A percentile compares a stretch with the other conserved stretches of the same genome.
Evolutionary conservation across 2,329 filamentous ascomycete species (phyloP).

Genomic region (Cercospora zeina): DNA sequence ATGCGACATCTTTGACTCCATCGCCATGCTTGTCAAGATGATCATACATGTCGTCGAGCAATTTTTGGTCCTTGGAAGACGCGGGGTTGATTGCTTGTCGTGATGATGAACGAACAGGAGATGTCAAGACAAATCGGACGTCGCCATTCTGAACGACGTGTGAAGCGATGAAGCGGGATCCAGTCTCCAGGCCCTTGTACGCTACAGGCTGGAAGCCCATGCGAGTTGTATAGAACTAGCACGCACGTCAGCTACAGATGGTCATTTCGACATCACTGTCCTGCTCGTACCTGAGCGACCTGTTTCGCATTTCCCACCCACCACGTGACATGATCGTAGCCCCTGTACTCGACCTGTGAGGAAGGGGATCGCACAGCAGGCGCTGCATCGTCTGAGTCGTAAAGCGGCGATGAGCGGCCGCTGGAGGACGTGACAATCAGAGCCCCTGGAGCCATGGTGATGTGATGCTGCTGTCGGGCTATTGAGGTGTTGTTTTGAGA

Average conservation of each 20-base stretch:
- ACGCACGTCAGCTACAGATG: background rate
- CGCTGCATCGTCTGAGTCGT: conserved; percentile 23
- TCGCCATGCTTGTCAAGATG: conserved; percentile 89
- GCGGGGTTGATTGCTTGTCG: conserved; percentile 31
- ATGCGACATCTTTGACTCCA: conserved; percentile 91
- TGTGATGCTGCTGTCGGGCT: background rate
- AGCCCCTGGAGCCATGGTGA: conserved; percentile 45
- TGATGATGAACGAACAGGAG: conserved; percentile 63
- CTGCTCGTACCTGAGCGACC: conserved; percentile 58
- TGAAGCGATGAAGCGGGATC: conserved; percentile 75
- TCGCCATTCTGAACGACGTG: conserved; percentile 78
- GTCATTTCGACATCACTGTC: too few relatives aligned
- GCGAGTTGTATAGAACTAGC: conserved; percentile 77
- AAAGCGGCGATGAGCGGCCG: conserved; percentile 33
- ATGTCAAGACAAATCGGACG: conserved; percentile 81
- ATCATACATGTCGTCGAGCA: conserved; percentile 73
- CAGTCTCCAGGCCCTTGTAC: conserved; percentile 85
- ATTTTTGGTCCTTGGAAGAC: conserved; percentile 58
- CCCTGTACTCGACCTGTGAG: conserved; percentile 58
- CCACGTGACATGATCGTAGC: conserved; percentile 93
- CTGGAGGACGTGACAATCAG: conserved; percentile 36
- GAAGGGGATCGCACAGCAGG: conserved; percentile 19
- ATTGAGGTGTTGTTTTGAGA: conserved; percentile 1
- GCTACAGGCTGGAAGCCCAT: conserved; percentile 84
- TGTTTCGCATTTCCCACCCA: conserved; percentile 97